Percentiles rank a stretch among this genome's conserved stretches.
phyloP scores from a whole-genome alignment of 2,329 filamentous ascomycete genomes.

The Calonectria montana region DNA sequence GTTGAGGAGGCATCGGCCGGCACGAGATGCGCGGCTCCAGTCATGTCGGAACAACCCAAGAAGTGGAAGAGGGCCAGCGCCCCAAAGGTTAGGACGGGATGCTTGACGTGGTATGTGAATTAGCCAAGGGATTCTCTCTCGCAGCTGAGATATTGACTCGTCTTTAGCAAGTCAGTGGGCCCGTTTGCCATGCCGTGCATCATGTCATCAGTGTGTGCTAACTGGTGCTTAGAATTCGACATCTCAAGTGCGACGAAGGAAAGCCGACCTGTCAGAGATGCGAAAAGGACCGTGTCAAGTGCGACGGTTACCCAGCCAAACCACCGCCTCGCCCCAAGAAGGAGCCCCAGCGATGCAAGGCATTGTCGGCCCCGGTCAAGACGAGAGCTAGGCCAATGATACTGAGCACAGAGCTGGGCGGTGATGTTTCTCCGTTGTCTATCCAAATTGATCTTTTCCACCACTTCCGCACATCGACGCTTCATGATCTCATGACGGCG shows the following conservation, averaged over 20 bases:
- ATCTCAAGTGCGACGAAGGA: neutral
- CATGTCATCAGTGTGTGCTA: neutral
- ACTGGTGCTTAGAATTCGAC: neutral
- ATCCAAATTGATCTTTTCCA: neutral
- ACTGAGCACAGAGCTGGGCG: neutral
- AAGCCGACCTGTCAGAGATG: neutral
- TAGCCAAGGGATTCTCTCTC: neutral
- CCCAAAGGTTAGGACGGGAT: neutral
- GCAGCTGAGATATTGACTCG: neutral
- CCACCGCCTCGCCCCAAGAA: neutral
- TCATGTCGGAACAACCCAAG: neutral
- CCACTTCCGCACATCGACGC: neutral
- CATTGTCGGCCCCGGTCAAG: neutral
- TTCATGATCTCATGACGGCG: neutral
- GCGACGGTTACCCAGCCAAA: neutral
- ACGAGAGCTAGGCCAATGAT: neutral
- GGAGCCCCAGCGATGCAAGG: neutral
- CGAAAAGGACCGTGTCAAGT: neutral
- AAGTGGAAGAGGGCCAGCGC: constrained; percentile 3
- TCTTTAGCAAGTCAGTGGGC: neutral
- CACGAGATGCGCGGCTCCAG: neutral
- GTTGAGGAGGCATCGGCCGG: neutral
- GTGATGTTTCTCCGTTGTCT: neutral
- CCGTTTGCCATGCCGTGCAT: neutral
- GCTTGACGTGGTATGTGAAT: constrained; percentile 5